A percentile compares a stretch with the other conserved stretches of the same genome.
Evolutionary conservation across 176 grass and related monocot species (phyloP).

Genomic region (Cymbopogon citratus): DNA sequence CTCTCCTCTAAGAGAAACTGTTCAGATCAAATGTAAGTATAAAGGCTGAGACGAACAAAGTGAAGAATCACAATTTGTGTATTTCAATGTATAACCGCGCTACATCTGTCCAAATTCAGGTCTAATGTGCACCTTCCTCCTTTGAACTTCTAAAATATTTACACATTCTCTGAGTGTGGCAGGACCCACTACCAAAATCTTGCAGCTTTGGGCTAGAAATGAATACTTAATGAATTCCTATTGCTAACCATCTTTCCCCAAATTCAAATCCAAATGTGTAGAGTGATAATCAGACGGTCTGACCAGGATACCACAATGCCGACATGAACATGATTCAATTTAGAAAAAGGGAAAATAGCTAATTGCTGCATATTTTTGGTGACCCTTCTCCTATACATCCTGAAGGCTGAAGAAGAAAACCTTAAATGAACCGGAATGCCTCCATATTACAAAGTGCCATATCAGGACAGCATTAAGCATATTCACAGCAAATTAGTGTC

Average conservation of each 20-base stretch:
- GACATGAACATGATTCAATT: neutral
- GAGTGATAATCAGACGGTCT: neutral
- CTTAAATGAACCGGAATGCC: neutral
- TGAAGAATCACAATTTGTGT: neutral
- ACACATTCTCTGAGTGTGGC: neutral
- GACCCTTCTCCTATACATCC: neutral
- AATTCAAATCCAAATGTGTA: neutral
- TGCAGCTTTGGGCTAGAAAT: neutral
- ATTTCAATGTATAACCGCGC: neutral
- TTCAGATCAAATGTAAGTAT: slow-evolving; percentile 12
- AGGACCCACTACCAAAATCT: neutral
- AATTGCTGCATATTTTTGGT: neutral
- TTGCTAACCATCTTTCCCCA: neutral
- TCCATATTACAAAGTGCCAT: neutral
- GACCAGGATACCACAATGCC: neutral
- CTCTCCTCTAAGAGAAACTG: too few species aligned
- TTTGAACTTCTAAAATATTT: neutral
- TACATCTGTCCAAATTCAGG: neutral
- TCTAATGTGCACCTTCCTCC: neutral
- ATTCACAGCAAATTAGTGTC: neutral
- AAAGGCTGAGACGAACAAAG: neutral
- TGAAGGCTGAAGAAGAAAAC: neutral
- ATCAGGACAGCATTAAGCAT: neutral
- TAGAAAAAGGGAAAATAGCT: neutral
- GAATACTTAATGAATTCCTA: neutral